A percentile compares a stretch with the other conserved stretches of the same genome.
Conservation (phyloP, 352 stramenopile genomes). For the Blastocystis sp. region DNA sequence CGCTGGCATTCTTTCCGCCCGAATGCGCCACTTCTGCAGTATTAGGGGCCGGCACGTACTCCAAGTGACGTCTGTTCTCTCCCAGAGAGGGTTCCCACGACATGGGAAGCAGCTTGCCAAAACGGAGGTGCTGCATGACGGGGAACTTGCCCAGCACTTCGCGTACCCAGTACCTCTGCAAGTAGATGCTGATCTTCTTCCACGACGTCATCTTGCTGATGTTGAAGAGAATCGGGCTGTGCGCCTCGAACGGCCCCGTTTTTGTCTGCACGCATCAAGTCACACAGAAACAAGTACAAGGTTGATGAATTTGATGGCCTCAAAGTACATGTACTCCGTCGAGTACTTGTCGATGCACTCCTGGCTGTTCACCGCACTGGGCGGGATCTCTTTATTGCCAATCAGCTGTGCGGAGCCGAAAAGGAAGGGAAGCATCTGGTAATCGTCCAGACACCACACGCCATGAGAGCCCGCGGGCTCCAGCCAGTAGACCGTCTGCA, state of each 20-base stretch:
- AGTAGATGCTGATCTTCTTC: conserved; percentile 82
- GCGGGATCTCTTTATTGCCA: conserved; percentile 77
- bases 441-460: conserved; percentile 97
- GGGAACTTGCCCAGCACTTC: conserved; percentile 95
- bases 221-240: conserved; percentile 88
- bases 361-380: conserved; percentile 79
- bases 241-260: conserved; percentile 85
- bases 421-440: conserved; percentile 95
- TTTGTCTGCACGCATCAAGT: conserved; percentile 75
- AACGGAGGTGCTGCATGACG: conserved; percentile 96
- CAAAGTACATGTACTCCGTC: conserved; percentile 85
- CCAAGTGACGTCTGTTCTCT: neutral
- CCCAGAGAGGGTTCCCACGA: conserved; percentile 64
- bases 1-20: neutral
- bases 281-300: conserved; percentile 73
- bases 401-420: conserved; percentile 92
- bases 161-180: conserved; percentile 78
- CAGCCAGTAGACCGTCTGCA: conserved; percentile 90
- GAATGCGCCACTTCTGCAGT: neutral
- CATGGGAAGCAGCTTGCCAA: conserved; percentile 84
- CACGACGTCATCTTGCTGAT: conserved; percentile 83
- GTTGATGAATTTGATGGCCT: conserved; percentile 86
- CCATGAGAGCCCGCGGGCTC: conserved; percentile 96
- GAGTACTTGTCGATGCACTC: conserved; percentile 75
- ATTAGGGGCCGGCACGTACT: conserved; percentile 25